Conservation (phyloP, 1,284 basidiomycete genomes). For the Ceratobasidium theobromae region DNA sequence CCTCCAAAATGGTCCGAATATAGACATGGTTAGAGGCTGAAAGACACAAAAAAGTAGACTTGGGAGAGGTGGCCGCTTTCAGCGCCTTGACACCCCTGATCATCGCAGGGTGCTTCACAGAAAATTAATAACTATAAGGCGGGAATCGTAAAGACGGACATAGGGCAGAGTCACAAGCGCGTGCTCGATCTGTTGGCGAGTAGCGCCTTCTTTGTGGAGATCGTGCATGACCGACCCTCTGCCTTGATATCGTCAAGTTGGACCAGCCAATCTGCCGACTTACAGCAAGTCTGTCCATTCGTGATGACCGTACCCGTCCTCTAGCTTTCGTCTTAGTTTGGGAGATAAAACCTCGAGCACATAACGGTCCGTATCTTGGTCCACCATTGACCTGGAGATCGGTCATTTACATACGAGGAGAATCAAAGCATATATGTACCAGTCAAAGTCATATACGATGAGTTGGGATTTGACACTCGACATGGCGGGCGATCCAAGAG, state of each 20-base stretch:
- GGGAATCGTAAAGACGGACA: slow-evolving; percentile 54
- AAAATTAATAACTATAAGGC: background rate
- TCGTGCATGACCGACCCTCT: slow-evolving; percentile 77
- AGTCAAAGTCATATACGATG: slow-evolving; percentile 97
- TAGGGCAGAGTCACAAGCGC: slow-evolving; percentile 84
- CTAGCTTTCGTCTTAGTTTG: slow-evolving; percentile 81
- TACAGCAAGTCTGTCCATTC: slow-evolving; percentile 98
- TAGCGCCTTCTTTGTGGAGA: slow-evolving; percentile 67
- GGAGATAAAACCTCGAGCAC: slow-evolving; percentile 90
- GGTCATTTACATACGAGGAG: background rate
- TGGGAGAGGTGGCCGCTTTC: slow-evolving; percentile 59
- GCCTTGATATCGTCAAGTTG: slow-evolving; percentile 10
- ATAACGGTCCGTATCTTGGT: slow-evolving; percentile 98
- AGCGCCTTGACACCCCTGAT: slow-evolving; percentile 78
- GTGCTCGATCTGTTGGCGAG: slow-evolving; percentile 72
- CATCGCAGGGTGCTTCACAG: slow-evolving; percentile 90
- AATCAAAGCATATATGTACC: slow-evolving; percentile 55
- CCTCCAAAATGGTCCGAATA: slow-evolving; percentile 86
- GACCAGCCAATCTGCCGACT: slow-evolving; percentile 42
- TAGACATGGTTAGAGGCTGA: slow-evolving; percentile 95
- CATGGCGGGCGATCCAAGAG: slow-evolving; percentile 22
- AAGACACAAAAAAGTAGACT: slow-evolving; percentile 85
- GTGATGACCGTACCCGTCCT: slow-evolving; percentile 56
- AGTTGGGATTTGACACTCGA: slow-evolving; percentile 62
- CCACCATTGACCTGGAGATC: slow-evolving; percentile 71